These are phyloP conservation scores for Brassica cretica DNA, from an alignment of 345 rosid genomes.

Conservation along the genomic window DNA sequence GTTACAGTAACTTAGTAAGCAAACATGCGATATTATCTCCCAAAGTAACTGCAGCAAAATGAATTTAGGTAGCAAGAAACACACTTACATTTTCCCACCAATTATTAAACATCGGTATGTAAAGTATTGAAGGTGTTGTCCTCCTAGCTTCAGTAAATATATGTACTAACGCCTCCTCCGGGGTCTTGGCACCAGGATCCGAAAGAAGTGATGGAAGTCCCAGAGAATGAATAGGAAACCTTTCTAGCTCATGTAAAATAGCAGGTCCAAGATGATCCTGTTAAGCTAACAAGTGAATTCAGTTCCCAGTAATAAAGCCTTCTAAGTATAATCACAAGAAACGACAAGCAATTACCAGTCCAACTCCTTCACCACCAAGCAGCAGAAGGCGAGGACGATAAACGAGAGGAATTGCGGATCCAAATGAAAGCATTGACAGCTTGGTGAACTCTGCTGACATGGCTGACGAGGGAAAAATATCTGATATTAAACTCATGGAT, in stretches of 20 bases:
- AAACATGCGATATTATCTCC: slow-evolving; percentile 22
- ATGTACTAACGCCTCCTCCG: slow-evolving; percentile 98
- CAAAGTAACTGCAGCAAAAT: slow-evolving; percentile 17
- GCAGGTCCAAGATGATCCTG: slow-evolving; percentile 99
- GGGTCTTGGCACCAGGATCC: slow-evolving; percentile 98
- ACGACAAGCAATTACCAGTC: slow-evolving; percentile 70
- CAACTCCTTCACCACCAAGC: slow-evolving; percentile 83
- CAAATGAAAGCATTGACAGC: slow-evolving; percentile 92
- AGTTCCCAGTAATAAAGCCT: slow-evolving; percentile 40
- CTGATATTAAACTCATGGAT: slow-evolving; percentile 69
- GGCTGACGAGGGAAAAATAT: slow-evolving; percentile 73
- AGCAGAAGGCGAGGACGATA: slow-evolving; percentile 94
- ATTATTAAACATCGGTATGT: slow-evolving; percentile 84
- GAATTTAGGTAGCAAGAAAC: slow-evolving; percentile 14
- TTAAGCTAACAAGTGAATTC: slow-evolving; percentile 65
- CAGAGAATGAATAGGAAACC: slow-evolving; percentile 91
- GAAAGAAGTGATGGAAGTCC: slow-evolving; percentile 98
- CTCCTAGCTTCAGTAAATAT: slow-evolving; percentile 98
- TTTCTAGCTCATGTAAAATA: slow-evolving; percentile 92
- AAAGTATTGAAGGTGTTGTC: slow-evolving; percentile 91
- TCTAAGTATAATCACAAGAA: slow-evolving; percentile 27
- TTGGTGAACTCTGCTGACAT: slow-evolving; percentile 73
- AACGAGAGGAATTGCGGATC: slow-evolving; percentile 89
- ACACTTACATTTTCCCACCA: slow-evolving; percentile 99
- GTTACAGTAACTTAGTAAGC: neutral